A percentile compares a stretch with the other conserved stretches of the same genome.
phyloP scores from a whole-genome alignment of 768 basidiomycete species.

The Austroboletus eburneus region DNA sequence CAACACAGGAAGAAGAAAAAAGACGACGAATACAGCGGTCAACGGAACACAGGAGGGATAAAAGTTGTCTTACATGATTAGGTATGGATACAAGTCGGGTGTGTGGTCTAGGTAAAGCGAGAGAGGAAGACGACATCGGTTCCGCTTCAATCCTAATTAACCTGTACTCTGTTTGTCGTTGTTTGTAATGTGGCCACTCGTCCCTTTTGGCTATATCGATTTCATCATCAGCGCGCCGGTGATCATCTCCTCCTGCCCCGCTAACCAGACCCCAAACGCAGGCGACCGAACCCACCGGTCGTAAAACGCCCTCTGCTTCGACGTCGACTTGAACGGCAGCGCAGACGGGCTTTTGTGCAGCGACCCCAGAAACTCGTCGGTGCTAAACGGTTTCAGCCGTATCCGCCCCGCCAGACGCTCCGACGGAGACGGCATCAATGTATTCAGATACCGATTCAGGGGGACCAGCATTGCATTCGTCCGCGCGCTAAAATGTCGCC shows the following conservation, averaged over 20 bases:
- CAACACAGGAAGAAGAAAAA: constrained; percentile 19
- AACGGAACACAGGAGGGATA: constrained; percentile 10
- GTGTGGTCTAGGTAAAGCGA: constrained; percentile 14
- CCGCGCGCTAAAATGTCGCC: constrained; percentile 79
- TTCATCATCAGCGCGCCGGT: constrained; percentile 53
- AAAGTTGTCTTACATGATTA: constrained; percentile 31
- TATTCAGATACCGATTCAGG: constrained; percentile 86
- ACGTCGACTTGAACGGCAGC: constrained; percentile 68
- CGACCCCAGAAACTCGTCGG: constrained; percentile 64
- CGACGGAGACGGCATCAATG: constrained; percentile 70
- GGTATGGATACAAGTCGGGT: constrained; percentile 34
- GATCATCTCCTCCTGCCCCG: constrained; percentile 70
- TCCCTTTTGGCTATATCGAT: too few relatives aligned
- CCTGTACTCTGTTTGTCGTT: constrained; percentile 21
- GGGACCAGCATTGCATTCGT: constrained; percentile 87
- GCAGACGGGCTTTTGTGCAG: constrained; percentile 66
- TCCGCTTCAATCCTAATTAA: constrained; percentile 13
- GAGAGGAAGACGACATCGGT: constrained; percentile 8
- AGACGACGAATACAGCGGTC: constrained; percentile 19
- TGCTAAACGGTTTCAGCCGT: constrained; percentile 67
- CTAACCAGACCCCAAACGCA: constrained; percentile 77
- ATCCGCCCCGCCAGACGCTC: constrained; percentile 32
- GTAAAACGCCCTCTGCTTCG: constrained; percentile 70
- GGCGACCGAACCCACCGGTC: constrained; percentile 72
- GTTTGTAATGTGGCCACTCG: constrained; percentile 23